Conservation (phyloP, 192 early-diverging fungal species). For the Coemansia sp. region DNA sequence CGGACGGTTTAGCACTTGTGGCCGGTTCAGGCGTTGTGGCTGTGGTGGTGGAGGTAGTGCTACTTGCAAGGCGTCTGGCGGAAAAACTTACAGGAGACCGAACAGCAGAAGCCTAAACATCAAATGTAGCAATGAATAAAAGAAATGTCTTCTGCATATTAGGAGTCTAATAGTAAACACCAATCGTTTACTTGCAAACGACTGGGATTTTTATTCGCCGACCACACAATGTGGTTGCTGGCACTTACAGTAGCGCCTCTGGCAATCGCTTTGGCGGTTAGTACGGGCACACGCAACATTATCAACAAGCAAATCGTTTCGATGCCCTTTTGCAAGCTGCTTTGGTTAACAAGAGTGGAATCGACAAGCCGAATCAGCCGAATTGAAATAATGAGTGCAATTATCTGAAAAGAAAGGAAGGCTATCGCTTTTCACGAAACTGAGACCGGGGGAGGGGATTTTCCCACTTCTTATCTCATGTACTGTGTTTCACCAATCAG, state of each 20-base stretch:
- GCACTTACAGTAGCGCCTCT: slow-evolving; percentile 13
- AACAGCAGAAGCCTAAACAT: slow-evolving; percentile 1
- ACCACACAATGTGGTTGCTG: neutral
- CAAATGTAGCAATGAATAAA: neutral
- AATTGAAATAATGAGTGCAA: neutral
- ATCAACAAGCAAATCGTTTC: neutral
- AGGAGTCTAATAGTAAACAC: too few relatives aligned
- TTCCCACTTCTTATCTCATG: slow-evolving; percentile 1
- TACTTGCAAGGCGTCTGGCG: neutral
- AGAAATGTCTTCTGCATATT: neutral
- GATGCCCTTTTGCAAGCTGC: neutral
- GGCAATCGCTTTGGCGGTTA: slow-evolving; percentile 10
- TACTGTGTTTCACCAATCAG: neutral
- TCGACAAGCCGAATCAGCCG: neutral
- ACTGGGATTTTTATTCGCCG: neutral
- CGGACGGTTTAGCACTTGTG: slow-evolving; percentile 7
- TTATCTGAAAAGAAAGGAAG: neutral
- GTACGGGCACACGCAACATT: slow-evolving; percentile 35
- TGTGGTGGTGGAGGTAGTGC: neutral
- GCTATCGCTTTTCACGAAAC: too few relatives aligned
- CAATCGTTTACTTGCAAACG: neutral
- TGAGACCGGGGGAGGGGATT: neutral
- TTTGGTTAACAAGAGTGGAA: neutral
- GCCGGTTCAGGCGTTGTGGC: neutral
- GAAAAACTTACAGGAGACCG: neutral